Base-by-base conservation (phyloP, 1,284 basidiomycete genomes). In the Ceratobasidium sp. region DNA sequence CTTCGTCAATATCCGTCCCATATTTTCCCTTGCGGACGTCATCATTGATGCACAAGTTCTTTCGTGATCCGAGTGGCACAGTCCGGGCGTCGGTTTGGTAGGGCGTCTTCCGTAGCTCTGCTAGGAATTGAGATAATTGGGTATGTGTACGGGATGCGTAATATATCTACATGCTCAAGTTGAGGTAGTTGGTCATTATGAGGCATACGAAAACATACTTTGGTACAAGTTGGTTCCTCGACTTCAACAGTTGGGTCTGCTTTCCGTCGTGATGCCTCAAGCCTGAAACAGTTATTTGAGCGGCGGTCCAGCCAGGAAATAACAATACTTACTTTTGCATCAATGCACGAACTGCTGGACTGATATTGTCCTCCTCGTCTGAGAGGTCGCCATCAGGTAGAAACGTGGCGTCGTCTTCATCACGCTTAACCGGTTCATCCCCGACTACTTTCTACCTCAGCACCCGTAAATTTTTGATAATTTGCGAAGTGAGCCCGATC, bases 111-210 rank as follows among this genome's bases (percentile, higher is more conserved):
- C 83, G 84, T 7, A 98, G 82, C 78, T 99, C 97, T 3, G 90
- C 87, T 12, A 96, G 84, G 13, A 98, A 86, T 77, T 99, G 96
- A 0, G 93, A 85, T 1, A 99, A 86, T 76, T 99, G 96, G 1
- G 93, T 94, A 78, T 99, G 96, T 0, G 96, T 99, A 32, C 97
- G 85, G 0, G 96, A 98, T 0, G 94, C 92, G 77, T 96, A 98
- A 77, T 90, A 96, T 68, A 99, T 89, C 83, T 82, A 75, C 58
- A 52, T 62, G 17, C 53, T 20, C 20, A 27, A 62, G 31, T 29
- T 32, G 29, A 27, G 22, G 31, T 1, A 42, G 25, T 17, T 25
- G 32, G 13, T 22, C n/a, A 35, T 12, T 12, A 5, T 40, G 7
- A 40, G 15, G 12, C 10, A 12, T 7, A 38, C 17, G 34, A 1